Percentiles rank a stretch among this genome's conserved stretches.
These are phyloP conservation scores for Cercophora scortea DNA, from an alignment of 495 filamentous ascomycete species.

Conservation along the genomic window DNA sequence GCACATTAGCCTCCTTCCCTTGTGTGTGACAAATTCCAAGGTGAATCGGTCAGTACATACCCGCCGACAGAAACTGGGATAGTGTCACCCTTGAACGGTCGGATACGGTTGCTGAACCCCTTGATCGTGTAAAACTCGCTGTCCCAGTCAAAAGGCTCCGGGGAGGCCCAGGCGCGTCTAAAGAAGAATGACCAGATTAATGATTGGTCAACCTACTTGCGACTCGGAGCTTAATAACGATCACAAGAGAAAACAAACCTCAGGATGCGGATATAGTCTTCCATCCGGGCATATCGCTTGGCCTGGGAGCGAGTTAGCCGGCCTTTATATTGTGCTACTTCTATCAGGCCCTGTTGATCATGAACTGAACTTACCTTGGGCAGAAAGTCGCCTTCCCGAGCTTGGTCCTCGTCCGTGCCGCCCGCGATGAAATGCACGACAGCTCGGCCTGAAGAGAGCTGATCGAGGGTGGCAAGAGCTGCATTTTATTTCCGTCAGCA, in stretches of 20 bases:
- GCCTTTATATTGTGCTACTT: no score
- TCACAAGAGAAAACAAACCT: no score
- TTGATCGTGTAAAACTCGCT: conserved; percentile 45
- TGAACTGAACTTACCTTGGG: conserved; percentile 18
- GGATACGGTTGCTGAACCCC: conserved; percentile 41
- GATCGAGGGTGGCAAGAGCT: conserved; percentile 45
- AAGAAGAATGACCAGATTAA: no score
- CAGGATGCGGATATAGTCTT: conserved; percentile 47
- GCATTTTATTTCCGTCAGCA: no score
- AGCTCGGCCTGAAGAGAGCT: conserved; percentile 41
- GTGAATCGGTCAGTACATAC: no score
- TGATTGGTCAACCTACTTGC: no score
- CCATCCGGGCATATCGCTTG: conserved; percentile 42
- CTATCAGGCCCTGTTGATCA: no score
- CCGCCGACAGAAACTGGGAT: conserved; percentile 48
- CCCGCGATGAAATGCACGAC: conserved; percentile 52
- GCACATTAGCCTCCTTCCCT: no score
- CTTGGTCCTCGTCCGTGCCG: conserved; percentile 45
- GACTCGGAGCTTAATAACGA: no score
- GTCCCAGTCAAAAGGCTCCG: conserved; percentile 48
- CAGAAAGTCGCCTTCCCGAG: conserved; percentile 46
- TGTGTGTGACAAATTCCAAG: no score
- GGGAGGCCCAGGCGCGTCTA: conserved; percentile 42
- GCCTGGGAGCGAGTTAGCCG: conserved; percentile 7
- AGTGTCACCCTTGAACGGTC: conserved; percentile 33